Base-by-base conservation (phyloP, 1,284 basidiomycete genomes). In the Naganishia sp. region DNA sequence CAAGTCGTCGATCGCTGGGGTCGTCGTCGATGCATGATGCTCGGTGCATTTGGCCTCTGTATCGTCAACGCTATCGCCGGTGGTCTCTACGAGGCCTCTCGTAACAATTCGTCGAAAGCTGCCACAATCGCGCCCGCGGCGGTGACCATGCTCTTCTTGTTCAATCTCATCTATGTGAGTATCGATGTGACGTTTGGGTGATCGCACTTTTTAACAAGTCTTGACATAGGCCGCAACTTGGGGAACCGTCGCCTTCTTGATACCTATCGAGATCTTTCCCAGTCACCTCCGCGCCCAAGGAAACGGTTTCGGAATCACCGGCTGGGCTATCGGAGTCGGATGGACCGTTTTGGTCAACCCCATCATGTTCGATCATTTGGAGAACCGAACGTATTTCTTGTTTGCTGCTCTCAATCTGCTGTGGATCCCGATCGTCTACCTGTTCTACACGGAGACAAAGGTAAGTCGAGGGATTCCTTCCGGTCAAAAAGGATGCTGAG, bases 211-310 rank as follows among this genome's bases (percentile, higher is more conserved):
- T 25, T 42, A 23, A 42, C 35, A 13, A 31, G 18, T 21, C 23
- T 21, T 25, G 21, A 15, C 54, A 43, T 23, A 56, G 54, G 54
- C 54, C n/a, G 54, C 54, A 45, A 56, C 54, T 17, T 56, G 54
- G 54, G 54, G 54, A 2, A 56, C 54, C 2, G 69, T 79, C 60
- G 78, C 77, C 17, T 79, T 78, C 74, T 73, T 79, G 47, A 74
- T 77, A 49, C 78, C 78, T 53, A 78, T 77, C 23, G 79, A 79
- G 73, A 69, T 80, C 42, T 79, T 79, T 70, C 78, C 79, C 10
- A 72, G 75, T 31, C 76, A 79, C 64, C 73, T 80, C 62, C 63
- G 72, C 23, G 70, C 71, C 17, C 71, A 73, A 58, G 72, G 72
- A 5, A 75, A 79, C 46, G 74, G 75, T 21, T 79, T 77, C 68